Evolutionary conservation across 768 basidiomycete genomes (phyloP), one percentile per base, ranked within the genome.

Genomic region (Coprinopsis marcescibilis): DNA sequence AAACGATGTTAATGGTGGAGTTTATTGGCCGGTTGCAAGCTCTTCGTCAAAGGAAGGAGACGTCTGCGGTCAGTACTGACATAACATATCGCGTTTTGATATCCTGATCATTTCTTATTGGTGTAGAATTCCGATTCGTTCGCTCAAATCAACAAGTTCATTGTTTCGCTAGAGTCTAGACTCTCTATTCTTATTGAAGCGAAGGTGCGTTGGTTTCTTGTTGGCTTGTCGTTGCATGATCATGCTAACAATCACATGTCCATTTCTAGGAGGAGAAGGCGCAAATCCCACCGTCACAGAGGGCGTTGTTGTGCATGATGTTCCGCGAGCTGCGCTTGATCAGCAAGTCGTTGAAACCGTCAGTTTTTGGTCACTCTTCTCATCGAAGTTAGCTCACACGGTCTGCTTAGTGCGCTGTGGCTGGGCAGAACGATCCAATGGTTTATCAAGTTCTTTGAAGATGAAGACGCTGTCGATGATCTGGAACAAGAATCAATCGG

Each of bases 311-410:
- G 43, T 75, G 73, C 46, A 67, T 77, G 15, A 61, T 90, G 4
- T 76, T 89, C 42, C 69, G 77, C 1, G 81, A 86, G 56, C 74
- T 85, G 27, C 67, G 87, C 43, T 62, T 85, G 4, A 55, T 83
- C 4, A 81, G 78, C 1, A 71, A 77, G 40, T 85, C 84, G 0
- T 58, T 82, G 21, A 85, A 82, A 60, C 60, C 71, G 84, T 86
- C 61, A 34, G 79, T 59, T 21, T 14, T 19, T 20, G 41, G 12
- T 24, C 15, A 41, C 12, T 43, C 34, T 48, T 19, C 33, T 17
- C 10, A 24, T 21, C n/a, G 20, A 10, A 34, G 21, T 21, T 6
- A 10, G 36, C 32, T 20, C 4, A 34, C 13, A 10, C 24, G 17
- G 23, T 8, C 13, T 42, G 48, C 24, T 46, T 43, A 75, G 76